Percentiles rank a stretch among this genome's conserved stretches.
Conservation (phyloP, 2,329 filamentous ascomycete species). For the Clarireedia paspali region DNA sequence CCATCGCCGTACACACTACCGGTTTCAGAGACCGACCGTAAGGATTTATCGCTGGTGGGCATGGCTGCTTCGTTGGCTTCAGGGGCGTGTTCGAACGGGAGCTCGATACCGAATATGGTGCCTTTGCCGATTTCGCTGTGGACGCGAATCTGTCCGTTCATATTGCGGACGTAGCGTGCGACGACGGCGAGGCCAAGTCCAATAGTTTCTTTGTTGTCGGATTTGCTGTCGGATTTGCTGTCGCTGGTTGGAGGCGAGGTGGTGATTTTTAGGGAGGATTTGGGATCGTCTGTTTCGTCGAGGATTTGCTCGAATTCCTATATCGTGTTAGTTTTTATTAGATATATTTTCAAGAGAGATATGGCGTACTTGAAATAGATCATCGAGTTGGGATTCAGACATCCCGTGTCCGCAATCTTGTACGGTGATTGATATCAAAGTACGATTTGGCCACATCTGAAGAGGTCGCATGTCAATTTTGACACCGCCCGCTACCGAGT, state of each 20-base stretch:
- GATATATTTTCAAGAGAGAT: too few relatives aligned
- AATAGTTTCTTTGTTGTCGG: conserved; percentile 9
- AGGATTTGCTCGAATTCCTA: conserved; percentile 50
- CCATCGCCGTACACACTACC: background rate
- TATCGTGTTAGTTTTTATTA: background rate
- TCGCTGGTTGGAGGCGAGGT: background rate
- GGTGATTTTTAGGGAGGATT: background rate
- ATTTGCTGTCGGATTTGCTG: background rate
- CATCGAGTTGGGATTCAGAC: conserved; percentile 39
- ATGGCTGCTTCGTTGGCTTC: background rate
- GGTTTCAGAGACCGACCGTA: background rate
- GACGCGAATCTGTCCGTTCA: conserved; percentile 20
- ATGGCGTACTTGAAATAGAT: conserved; percentile 37
- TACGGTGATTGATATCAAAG: conserved; percentile 16
- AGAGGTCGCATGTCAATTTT: conserved; percentile 19
- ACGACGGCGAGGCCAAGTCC: conserved; percentile 22
- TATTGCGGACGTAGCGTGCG: conserved; percentile 18
- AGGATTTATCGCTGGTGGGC: background rate
- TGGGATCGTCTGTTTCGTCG: conserved; percentile 33
- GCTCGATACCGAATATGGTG: conserved; percentile 18
- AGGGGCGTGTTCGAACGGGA: conserved; percentile 17
- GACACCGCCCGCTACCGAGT: conserved; percentile 15
- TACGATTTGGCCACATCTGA: conserved; percentile 4
- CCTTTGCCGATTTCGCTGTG: conserved; percentile 15
- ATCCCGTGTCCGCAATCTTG: conserved; percentile 18